Evolutionary conservation across 306 rosid species (phyloP), one percentile per base, ranked within the genome.

Genomic region (Corylus americana): DNA sequence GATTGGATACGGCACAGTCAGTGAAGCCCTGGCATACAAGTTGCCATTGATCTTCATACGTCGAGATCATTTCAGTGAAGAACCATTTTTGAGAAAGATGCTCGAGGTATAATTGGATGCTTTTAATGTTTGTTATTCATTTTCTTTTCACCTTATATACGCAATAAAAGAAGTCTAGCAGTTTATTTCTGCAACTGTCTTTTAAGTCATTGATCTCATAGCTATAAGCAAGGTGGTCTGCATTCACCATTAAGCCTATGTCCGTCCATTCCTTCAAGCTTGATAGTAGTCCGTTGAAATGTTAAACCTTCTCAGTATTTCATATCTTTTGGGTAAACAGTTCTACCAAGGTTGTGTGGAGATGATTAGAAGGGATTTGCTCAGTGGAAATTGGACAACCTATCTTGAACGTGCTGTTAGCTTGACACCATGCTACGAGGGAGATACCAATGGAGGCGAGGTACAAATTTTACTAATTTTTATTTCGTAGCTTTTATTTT

Each of bases 31-130:
- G 83, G 92, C 98, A 69, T 95, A 74, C 90, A 87, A 88, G 85
- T 84, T 91, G 69, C 98, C 98, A 18, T 95, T 95, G 89, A 96
- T 91, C 73, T 95, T 95, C 83, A 98, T 95, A 55, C 91, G 98
- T 42, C 87, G 98, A 88, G 98, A 95, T 83, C 92, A 95, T 88
- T 95, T 95, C 87, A 95, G 92, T 59, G 98, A 95, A 88, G 98
- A 95, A 70, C 98, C 98, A 5, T 95, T 92, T 87, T 83, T 95
- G 86, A 91, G 98, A 88, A 95, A 90, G 90, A 92, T 95, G 98
- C 98, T 92, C 51, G 98, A 92, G 98, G 98, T 95, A 66, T 8
- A 73, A 47, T 70, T 29, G 17, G 6, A 8, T 69, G n/a, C 51
- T 11, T 45, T 8, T 20, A 6, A 42, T 42, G 45, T 42, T 42